phyloP scores from a whole-genome alignment of 1,139 yeast species.

The Kurtzmaniella quercitrusa region DNA sequence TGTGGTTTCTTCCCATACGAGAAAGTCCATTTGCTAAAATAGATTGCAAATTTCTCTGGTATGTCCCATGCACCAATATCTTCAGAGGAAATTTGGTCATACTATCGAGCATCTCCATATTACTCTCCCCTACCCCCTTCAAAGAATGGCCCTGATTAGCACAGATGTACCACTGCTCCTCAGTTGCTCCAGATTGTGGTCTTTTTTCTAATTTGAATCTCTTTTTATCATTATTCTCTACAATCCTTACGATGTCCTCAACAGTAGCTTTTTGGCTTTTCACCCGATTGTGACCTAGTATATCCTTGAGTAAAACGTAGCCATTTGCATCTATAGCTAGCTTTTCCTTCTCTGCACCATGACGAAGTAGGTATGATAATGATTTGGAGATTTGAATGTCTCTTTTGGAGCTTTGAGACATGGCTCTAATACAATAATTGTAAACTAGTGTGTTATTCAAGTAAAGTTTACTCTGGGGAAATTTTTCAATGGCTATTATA shows the following conservation, averaged over 20 bases:
- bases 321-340: constrained; percentile 66
- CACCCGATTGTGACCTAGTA: constrained; percentile 57
- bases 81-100: constrained; percentile 30
- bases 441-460: too few relatives aligned
- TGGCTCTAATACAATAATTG: not conserved
- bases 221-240: constrained; percentile 61
- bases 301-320: constrained; percentile 48
- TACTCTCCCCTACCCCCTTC: constrained; percentile 34
- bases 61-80: constrained; percentile 77
- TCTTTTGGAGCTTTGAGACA: constrained; percentile 25
- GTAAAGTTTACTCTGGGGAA: too few relatives aligned
- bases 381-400: constrained; percentile 64
- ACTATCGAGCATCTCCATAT: constrained; percentile 26
- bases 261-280: constrained; percentile 50
- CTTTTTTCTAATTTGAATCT: constrained; percentile 46
- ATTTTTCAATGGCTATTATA: too few relatives aligned
- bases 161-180: constrained; percentile 45
- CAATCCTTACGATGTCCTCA: constrained; percentile 60
- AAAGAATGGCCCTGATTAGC: constrained; percentile 95
- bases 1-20: constrained; percentile 74
- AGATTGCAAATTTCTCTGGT: constrained; percentile 36
- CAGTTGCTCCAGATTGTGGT: constrained; percentile 2
- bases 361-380: constrained; percentile 73
- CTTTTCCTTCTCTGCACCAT: constrained; percentile 73
- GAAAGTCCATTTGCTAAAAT: constrained; percentile 58